phyloP scores from a whole-genome alignment of 2,329 filamentous ascomycete genomes.

The Aspergillus melleus region DNA sequence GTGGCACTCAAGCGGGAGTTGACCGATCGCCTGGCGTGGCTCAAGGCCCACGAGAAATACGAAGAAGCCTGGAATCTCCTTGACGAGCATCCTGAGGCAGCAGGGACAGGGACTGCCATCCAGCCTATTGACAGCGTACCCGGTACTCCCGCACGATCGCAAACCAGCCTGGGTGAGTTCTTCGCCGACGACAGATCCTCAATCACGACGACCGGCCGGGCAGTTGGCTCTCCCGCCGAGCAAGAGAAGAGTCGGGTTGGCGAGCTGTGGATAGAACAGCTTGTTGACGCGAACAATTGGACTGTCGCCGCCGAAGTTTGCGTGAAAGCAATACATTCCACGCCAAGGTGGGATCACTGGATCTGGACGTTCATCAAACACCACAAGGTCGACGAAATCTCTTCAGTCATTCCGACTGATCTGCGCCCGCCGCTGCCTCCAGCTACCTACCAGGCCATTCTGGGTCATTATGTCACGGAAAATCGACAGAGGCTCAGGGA shows the following conservation, averaged over 20 bases:
- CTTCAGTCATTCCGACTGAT: conserved; percentile 76
- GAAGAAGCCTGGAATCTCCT: conserved; percentile 86
- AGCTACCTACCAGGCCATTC: conserved; percentile 82
- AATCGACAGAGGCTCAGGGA: conserved; percentile 75
- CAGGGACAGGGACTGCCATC: conserved; percentile 34
- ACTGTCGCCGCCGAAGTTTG: conserved; percentile 73
- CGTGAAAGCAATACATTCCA: conserved; percentile 76
- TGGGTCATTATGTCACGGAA: conserved; percentile 81
- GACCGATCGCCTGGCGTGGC: conserved; percentile 80
- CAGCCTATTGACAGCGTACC: conserved; percentile 38
- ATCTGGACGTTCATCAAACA: conserved; percentile 87
- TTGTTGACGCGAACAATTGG: conserved; percentile 77
- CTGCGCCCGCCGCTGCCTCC: conserved; percentile 76
- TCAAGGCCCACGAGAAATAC: conserved; percentile 78
- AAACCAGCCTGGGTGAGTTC: conserved; percentile 62
- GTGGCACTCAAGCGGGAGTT: conserved; percentile 84
- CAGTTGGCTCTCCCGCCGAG: conserved; percentile 66
- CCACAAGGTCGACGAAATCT: conserved; percentile 86
- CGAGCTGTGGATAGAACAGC: conserved; percentile 87
- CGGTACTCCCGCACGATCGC: conserved; percentile 34
- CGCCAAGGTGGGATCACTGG: conserved; percentile 91
- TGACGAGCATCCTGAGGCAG: conserved; percentile 78
- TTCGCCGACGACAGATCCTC: conserved; percentile 69
- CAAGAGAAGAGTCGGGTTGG: conserved; percentile 89
- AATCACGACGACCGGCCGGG: conserved; percentile 59